phyloP scores from a whole-genome alignment of 345 rosid genomes.

The Noccaea bulbosa region DNA sequence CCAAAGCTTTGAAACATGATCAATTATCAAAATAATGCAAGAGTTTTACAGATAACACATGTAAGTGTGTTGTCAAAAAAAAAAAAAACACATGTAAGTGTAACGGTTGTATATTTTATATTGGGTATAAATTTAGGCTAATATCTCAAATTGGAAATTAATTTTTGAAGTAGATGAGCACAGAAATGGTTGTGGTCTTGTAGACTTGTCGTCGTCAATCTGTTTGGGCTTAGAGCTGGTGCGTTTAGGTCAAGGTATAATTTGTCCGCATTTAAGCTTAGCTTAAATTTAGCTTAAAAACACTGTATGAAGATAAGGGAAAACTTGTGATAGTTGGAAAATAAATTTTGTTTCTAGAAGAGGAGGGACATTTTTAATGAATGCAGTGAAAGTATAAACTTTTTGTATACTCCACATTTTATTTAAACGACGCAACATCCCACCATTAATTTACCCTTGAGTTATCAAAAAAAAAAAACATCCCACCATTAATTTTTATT shows the following conservation, averaged over 20 bases:
- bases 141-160: background rate
- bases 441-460: no score
- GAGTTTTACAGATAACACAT: background rate
- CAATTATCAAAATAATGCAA: background rate
- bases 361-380: background rate
- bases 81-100: no score
- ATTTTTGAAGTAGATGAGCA: background rate
- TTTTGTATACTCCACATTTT: conserved; percentile 21
- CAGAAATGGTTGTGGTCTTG: background rate
- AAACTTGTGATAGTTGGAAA: background rate
- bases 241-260: background rate
- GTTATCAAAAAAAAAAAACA: conserved; percentile 11
- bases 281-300: background rate
- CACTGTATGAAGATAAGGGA: background rate
- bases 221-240: background rate
- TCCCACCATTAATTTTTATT: background rate
- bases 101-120: no score
- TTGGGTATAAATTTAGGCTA: background rate
- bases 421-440: no score
- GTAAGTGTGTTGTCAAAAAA: no score
- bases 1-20: background rate
- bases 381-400: conserved; percentile 13
- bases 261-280: background rate
- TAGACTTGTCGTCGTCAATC: background rate
- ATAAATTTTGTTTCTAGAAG: background rate